Evolutionary conservation across 2,329 filamentous ascomycete species (phyloP), one percentile per base, ranked within the genome.

Genomic region (Trichoderma cornu-damae): DNA sequence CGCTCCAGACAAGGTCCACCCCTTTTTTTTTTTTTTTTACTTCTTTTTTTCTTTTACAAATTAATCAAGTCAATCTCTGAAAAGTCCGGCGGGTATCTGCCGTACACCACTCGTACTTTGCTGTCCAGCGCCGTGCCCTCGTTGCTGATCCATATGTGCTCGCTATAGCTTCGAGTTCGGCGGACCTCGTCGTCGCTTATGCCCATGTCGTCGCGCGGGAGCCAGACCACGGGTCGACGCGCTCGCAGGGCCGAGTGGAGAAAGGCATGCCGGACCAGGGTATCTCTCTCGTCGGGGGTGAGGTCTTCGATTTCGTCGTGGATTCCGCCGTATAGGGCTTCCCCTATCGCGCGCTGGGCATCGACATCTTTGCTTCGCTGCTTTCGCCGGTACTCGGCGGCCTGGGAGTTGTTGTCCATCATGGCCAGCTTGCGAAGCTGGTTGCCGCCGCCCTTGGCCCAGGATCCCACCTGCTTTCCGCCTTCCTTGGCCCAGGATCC

Each of bases 301-400:
- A 99, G 78, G 68, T 99, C 94, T 70, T 96, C 93, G 61, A 99
- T 86, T 75, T 96, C 92, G 67, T 97, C 93, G 63, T 93, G 86
- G 65, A 92, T 89, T 3, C 89, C 89, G 20, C 89, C 87, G 70
- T 92, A 99, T 2, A 97, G 79, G 2, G 91, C 88, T 48, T 91
- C 86, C 6, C 88, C 88, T 24, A 93, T 87, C 2, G 82, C 80
- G 32, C 76, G 82, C 71, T 93, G 89, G 1, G 84, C 82, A 70
- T 94, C 89, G 2, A 89, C 72, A 64, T 92, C 88, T 59, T 78
- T 79, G 61, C 75, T 72, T 4, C 77, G 77, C 57, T 79, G 79
- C 26, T 75, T 63, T 18, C 70, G 69, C 22, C 81, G 72, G 64
- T 79, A 82, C n/a, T 73, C 69, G 1, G 76, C 72, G 0, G 80